Conservation (phyloP, 73 alveolate species). For the Paramecium primaurelia region DNA sequence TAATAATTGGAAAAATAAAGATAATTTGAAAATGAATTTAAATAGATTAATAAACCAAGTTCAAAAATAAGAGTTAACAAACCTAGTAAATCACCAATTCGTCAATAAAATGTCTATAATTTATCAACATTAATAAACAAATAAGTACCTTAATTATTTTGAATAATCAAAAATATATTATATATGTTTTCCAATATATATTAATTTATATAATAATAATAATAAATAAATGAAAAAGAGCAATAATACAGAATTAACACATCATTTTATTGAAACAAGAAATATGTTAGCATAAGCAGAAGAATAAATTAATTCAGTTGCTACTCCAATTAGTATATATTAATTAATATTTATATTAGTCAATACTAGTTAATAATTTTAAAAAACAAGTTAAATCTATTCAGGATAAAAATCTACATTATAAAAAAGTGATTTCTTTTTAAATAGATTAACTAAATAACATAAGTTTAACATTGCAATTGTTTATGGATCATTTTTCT, state of each 20-base stretch:
- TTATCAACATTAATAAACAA: background rate
- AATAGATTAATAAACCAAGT: background rate
- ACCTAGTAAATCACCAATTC: background rate
- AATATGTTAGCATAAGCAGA: constrained; percentile 4
- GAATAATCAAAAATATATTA: background rate
- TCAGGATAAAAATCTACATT: background rate
- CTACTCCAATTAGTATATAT: background rate
- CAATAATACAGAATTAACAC: background rate
- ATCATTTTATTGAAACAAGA: constrained; percentile 28
- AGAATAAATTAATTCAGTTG: background rate
- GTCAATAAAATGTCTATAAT: background rate
- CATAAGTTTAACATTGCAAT: background rate
- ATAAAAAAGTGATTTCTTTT: background rate
- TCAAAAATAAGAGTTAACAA: background rate
- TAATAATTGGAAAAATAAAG: background rate
- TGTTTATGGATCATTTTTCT: constrained; percentile 37
- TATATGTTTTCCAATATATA: background rate
- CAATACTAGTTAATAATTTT: background rate
- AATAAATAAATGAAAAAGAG: background rate
- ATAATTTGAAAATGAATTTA: background rate
- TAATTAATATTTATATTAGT: background rate
- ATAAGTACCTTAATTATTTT: background rate
- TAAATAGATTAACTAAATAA: background rate
- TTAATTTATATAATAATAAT: background rate
- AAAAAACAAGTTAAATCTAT: constrained; percentile 4